Percentiles rank a stretch among this genome's conserved stretches.
Conservation (phyloP, 495 filamentous ascomycete genomes). For the Ramalina intermedia region DNA sequence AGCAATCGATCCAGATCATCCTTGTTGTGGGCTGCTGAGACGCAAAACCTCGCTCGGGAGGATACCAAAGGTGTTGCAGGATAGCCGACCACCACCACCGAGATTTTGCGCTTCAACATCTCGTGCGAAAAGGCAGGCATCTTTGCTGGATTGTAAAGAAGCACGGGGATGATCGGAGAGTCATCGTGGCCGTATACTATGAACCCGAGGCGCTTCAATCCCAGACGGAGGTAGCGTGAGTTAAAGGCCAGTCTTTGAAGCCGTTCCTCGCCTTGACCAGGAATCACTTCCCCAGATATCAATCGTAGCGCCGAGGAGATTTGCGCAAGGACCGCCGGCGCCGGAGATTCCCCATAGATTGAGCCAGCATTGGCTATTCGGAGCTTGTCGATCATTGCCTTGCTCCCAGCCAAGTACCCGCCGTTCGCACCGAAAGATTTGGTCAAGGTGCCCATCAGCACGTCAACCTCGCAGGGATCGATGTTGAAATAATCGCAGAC, state of each 20-base stretch:
- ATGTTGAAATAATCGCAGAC: constrained; percentile 96
- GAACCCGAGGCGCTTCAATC: constrained; percentile 90
- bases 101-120: constrained; percentile 94
- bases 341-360: constrained; percentile 74
- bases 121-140: constrained; percentile 97
- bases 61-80: constrained; percentile 93
- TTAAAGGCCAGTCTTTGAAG: constrained; percentile 96
- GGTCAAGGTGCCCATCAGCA: constrained; percentile 95
- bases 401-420: constrained; percentile 85
- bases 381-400: constrained; percentile 82
- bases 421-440: constrained; percentile 98
- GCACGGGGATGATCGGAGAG: constrained; percentile 85
- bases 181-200: constrained; percentile 97
- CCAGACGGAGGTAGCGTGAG: constrained; percentile 89
- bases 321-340: constrained; percentile 76
- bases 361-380: constrained; percentile 72
- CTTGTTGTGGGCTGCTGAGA: constrained; percentile 93
- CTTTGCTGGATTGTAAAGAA: constrained; percentile 93
- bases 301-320: constrained; percentile 73
- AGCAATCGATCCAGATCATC: constrained; percentile 90
- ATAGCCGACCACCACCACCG: constrained; percentile 96
- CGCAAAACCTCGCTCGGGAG: constrained; percentile 87
- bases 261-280: constrained; percentile 90
- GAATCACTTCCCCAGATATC: constrained; percentile 73
- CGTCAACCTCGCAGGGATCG: constrained; percentile 75